Base-by-base conservation (phyloP, 2,329 filamentous ascomycete species). In the Colletotrichum melonis region DNA sequence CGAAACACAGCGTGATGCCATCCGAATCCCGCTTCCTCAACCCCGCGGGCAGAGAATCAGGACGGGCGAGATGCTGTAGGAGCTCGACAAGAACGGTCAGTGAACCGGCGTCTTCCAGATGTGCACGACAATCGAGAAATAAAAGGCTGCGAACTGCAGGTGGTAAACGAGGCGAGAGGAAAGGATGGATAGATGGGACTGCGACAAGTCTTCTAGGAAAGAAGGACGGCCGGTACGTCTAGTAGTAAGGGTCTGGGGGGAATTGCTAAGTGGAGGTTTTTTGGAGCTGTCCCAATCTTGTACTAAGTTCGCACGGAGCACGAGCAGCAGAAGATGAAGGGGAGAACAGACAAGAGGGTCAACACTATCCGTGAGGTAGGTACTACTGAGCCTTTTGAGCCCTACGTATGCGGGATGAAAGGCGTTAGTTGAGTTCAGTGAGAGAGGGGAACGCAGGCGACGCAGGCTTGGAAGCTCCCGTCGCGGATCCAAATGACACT, bases 401-500 rank as follows among this genome's bases (percentile, higher is more conserved):
- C 42, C 42, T 49, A 49, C 42, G 19, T 49, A 49, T 22, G 42
- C 42, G 42, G 42, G 42, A 49, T 49, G 42, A 22, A 49, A 49
- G 42, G 42, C 42, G 42, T 49, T 49, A 57, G 63, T 56, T 57
- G 52, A 65, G 63, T 56, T 56, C 32, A 46, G 49, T 11, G 52
- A 67, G 42, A 57, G 55, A 35, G 62, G 42, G 38, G 42, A 30
- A 60, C 63, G 63, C 49, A 35, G 55, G 49, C 42, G 56, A 56
- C 42, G 66, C 32, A 55, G 66, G 65, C 69, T 32, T 72, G 69
- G 65, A 63, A 67, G 70, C 70, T 72, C 59, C 70, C 70, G 70
- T 72, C 70, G 70, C 70, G 70, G 59, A 72, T 72, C 66, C 66
- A 69, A 72, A 72, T 69, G 59, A 56, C 70, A 69, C 70, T 60